Conservation (phyloP, 1,139 yeast genomes). For the Magnusiomyces fungicola region DNA sequence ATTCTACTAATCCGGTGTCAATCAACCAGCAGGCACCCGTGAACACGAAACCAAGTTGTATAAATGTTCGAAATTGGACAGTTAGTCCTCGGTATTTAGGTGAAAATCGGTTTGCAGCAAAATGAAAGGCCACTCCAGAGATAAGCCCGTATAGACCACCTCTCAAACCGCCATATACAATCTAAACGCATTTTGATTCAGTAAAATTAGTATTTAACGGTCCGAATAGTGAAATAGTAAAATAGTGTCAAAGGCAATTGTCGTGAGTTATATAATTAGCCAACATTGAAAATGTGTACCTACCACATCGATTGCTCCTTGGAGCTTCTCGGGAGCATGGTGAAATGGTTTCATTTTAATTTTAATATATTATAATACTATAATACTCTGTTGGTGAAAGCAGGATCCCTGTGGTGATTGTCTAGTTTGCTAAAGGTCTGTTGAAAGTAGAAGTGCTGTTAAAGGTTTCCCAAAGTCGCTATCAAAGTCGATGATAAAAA, state of each 20-base stretch:
- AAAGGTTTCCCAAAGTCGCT: too few species aligned
- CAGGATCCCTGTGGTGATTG: background rate
- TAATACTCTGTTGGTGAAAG: too few species aligned
- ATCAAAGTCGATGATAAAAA: too few species aligned
- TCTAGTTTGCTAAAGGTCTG: too few species aligned
- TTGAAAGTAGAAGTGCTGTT: too few species aligned
- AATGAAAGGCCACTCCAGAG: conserved; percentile 22
- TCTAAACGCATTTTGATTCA: too few species aligned
- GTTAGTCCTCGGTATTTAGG: conserved; percentile 25
- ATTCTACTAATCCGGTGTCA: conserved; percentile 22
- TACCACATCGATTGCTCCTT: conserved; percentile 28
- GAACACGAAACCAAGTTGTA: conserved; percentile 25
- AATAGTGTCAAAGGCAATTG: too few species aligned
- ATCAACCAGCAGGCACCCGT: conserved; percentile 27
- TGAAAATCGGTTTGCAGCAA: conserved; percentile 19
- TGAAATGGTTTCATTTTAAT: conserved; percentile 27
- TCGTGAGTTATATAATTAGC: too few species aligned
- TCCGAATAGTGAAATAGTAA: too few species aligned
- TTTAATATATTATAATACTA: too few species aligned
- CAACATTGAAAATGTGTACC: too few species aligned
- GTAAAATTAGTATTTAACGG: too few species aligned
- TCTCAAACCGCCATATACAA: conserved; percentile 22
- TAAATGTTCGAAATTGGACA: conserved; percentile 25
- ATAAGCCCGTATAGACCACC: conserved; percentile 25
- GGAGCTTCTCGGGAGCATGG: conserved; percentile 26